Base-by-base conservation (phyloP, 306 rosid species). In the Gleditsia sinensis region DNA sequence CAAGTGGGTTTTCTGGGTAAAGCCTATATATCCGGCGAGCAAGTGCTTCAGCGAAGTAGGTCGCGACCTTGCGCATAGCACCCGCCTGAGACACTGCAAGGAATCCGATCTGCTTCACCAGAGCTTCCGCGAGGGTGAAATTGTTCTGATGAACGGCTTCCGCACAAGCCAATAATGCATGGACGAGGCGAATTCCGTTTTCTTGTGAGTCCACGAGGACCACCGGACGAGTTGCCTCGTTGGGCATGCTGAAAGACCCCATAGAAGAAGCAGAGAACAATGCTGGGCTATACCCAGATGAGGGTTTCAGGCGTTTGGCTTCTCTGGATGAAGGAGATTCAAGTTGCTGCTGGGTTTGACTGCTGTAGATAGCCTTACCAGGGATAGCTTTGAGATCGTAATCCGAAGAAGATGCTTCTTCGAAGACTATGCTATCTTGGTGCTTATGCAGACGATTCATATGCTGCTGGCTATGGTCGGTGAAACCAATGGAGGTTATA, bases 31-130 rank as follows among this genome's bases (percentile, higher is more conserved):
- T 92, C 28, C 98, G 55, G 0, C 94, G 84, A 0, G 99, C 96
- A 0, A 94, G 78, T 0, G 92, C 99, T 76, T 92, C 96, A 1
- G 99, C 97, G 53, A 94, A 94, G 78, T 78, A 92, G 3, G 92
- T 88, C 6, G 99, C 98, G 0, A 94, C 99, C 34, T 94, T 94
- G 5, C 93, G 49, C 99, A 94, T 92, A 2, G 96, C 96, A 11
- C 99, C 99, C 2, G 90, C 89, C 49, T 94, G 99, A 0, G 99
- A 92, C 2, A 74, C 51, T 0, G 98, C 96, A 0, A 94, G 57
- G 63, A 56, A 83, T 0, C 94, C 87, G 87, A 92, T 92, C 85
- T 92, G 93, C 54, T 92, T 90, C 1, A 94, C 91, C 1, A 94
- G 76, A 6, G 87, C 96, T 42, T 94, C 94, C 0, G 97, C 98